phyloP scores from a whole-genome alignment of 306 rosid genomes.

The Vicia faba region DNA sequence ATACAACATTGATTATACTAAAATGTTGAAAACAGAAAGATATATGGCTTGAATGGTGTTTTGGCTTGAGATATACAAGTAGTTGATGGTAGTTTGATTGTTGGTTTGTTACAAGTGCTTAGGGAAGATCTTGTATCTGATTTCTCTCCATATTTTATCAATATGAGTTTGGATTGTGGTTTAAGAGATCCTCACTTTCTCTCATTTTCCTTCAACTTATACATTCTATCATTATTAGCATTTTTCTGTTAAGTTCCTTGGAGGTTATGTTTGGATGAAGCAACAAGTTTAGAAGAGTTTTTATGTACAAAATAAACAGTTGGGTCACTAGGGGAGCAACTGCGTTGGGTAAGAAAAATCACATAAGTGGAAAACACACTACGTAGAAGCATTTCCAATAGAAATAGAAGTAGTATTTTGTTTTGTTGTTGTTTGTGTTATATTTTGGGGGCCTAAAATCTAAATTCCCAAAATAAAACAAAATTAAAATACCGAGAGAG shows the following conservation, averaged over 20 bases:
- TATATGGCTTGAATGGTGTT: not conserved
- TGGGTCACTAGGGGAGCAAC: too few relatives aligned
- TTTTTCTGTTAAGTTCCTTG: not conserved
- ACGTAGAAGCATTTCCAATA: too few relatives aligned
- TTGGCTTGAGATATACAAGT: not conserved
- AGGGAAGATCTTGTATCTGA: not conserved
- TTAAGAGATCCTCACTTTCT: not conserved
- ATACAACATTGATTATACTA: conserved; percentile 17
- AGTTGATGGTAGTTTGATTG: not conserved
- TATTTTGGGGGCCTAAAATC: too few relatives aligned
- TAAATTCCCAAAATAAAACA: too few relatives aligned
- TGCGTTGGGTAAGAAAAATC: too few relatives aligned
- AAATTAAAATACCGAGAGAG: too few relatives aligned
- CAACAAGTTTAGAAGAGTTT: not conserved
- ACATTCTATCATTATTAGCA: not conserved
- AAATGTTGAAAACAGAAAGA: conserved; percentile 14
- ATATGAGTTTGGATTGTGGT: not conserved
- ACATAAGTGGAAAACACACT: too few relatives aligned
- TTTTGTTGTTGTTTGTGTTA: too few relatives aligned
- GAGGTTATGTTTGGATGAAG: not conserved
- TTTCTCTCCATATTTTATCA: not conserved
- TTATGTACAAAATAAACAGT: too few relatives aligned
- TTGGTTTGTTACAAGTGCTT: not conserved
- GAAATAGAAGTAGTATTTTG: too few relatives aligned
- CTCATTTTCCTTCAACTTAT: not conserved